Base-by-base conservation (phyloP, 306 rosid species). In the Dalbergia cochinchinensis region DNA sequence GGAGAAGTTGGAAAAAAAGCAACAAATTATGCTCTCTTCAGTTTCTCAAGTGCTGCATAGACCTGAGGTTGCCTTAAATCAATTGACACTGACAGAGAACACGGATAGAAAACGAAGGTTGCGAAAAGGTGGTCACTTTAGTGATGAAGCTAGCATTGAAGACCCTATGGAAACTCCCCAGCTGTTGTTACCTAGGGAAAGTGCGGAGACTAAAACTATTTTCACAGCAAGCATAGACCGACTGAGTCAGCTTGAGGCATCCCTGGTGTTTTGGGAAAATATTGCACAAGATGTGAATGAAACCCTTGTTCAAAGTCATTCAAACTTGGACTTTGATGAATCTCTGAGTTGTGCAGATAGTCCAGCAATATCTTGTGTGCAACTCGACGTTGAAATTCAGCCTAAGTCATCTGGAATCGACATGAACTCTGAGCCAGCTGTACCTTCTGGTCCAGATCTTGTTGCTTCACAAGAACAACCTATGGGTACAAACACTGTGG, bases 221-320 rank as follows among this genome's bases (percentile, higher is more conserved):
- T 44, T 74, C 65, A 41, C 84, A 34, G 48, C 69, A 31, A 82
- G 41, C 74, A 33, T 35, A 79, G 94, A 89, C 60, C 85, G 78
- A 44, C 39, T 94, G 69, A 83, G 87, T 85, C 84, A 79, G 42
- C 68, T 94, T 11, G 94, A 88, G 54, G 80, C 97, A 59, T 88
- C 90, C 15, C 51, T 92, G 70, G 19, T 57, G 41, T 84, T 91
- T 77, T 94, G 90, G 97, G 97, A 90, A 83, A 83, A 76, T 70
- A 50, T 90, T 42, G 63, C 82, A 22, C 73, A 48, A 42, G 90
- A 88, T 79, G 60, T 83, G 59, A 53, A 53, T 74, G 44, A 81
- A 35, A 48, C 64, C 57, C 54, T 42, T 50, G 13, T 69, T 45
- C 82, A 80, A 44, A 59, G 69, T 80, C 79, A 72, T 60, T 83